phyloP scores from a whole-genome alignment of 257 asterid species.

The Ligustrum vulgare region DNA sequence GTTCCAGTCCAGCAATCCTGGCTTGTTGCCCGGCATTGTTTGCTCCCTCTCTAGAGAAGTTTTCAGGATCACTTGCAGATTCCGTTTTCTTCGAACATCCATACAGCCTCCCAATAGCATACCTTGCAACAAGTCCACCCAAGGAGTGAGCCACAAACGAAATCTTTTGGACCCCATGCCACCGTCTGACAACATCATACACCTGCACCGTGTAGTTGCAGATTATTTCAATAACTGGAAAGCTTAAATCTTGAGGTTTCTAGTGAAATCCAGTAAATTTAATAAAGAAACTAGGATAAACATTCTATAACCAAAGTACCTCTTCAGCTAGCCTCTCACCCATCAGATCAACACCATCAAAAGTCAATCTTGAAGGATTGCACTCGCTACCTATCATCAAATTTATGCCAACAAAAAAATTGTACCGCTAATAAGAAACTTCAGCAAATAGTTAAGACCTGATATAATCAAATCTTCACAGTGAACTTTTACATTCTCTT shows the following conservation, averaged over 20 bases:
- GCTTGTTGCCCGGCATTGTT: slow-evolving; percentile 28
- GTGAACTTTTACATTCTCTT: neutral
- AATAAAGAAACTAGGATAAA: slow-evolving; percentile 20
- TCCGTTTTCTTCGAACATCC: slow-evolving; percentile 29
- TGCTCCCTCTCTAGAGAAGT: slow-evolving; percentile 34
- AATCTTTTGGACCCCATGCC: slow-evolving; percentile 72
- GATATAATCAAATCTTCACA: neutral
- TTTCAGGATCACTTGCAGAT: slow-evolving; percentile 27
- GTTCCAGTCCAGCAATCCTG: slow-evolving; percentile 74
- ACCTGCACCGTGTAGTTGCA: slow-evolving; percentile 68
- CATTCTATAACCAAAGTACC: slow-evolving; percentile 59
- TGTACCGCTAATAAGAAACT: neutral
- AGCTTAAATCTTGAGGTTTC: slow-evolving; percentile 8
- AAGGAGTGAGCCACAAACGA: slow-evolving; percentile 93
- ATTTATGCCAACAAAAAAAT: slow-evolving; percentile 16
- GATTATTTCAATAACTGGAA: slow-evolving; percentile 21
- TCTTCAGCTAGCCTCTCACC: slow-evolving; percentile 94
- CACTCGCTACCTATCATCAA: slow-evolving; percentile 73
- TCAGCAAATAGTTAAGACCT: neutral
- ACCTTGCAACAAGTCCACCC: slow-evolving; percentile 94
- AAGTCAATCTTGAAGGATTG: slow-evolving; percentile 76
- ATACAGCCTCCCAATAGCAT: slow-evolving; percentile 77
- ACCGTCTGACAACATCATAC: slow-evolving; percentile 62
- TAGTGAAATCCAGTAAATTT: neutral
- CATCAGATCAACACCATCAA: slow-evolving; percentile 91